phyloP scores from a whole-genome alignment of 495 filamentous ascomycete genomes.

The Annulohypoxylon nitens region DNA sequence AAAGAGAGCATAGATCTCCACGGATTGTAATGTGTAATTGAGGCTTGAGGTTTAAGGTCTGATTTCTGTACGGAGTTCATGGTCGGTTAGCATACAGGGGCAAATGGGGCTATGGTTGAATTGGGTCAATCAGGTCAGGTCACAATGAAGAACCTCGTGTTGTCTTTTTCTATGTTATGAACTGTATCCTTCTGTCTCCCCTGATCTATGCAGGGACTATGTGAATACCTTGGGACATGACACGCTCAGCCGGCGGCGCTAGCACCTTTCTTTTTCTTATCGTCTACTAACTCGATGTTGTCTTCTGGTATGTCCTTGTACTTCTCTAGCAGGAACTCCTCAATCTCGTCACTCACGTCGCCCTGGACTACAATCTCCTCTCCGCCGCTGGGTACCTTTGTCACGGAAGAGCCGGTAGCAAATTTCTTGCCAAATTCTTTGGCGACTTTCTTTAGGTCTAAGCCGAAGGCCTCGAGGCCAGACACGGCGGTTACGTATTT shows the following conservation, averaged over 20 bases:
- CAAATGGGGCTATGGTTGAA: slow-evolving; percentile 19
- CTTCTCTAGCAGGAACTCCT: slow-evolving; percentile 88
- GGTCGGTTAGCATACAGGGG: slow-evolving; percentile 18
- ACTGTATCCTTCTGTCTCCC: background rate
- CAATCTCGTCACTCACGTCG: slow-evolving; percentile 94
- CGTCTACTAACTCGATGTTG: slow-evolving; percentile 93
- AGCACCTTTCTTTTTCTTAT: slow-evolving; percentile 87
- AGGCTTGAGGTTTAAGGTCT: slow-evolving; percentile 4
- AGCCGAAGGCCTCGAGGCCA: slow-evolving; percentile 87
- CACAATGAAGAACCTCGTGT: slow-evolving; percentile 42
- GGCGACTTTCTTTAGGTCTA: slow-evolving; percentile 93
- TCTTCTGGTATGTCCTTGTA: slow-evolving; percentile 89
- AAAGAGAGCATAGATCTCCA: slow-evolving; percentile 59
- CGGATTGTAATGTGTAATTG: slow-evolving; percentile 35
- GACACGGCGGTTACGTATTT: slow-evolving; percentile 94
- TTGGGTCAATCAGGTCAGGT: slow-evolving; percentile 23
- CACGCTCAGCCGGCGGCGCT: slow-evolving; percentile 35
- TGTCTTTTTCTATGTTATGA: slow-evolving; percentile 33
- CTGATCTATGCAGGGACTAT: slow-evolving; percentile 1
- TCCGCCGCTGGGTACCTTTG: slow-evolving; percentile 83
- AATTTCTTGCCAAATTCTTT: slow-evolving; percentile 94
- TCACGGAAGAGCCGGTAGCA: slow-evolving; percentile 92
- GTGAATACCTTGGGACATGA: slow-evolving; percentile 20
- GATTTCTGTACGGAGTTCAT: slow-evolving; percentile 28
- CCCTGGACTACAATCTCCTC: slow-evolving; percentile 99